A percentile compares a stretch with the other conserved stretches of the same genome.
Evolutionary conservation across 1,284 basidiomycete species (phyloP).

Genomic region (Stygiomarasmius scandens): DNA sequence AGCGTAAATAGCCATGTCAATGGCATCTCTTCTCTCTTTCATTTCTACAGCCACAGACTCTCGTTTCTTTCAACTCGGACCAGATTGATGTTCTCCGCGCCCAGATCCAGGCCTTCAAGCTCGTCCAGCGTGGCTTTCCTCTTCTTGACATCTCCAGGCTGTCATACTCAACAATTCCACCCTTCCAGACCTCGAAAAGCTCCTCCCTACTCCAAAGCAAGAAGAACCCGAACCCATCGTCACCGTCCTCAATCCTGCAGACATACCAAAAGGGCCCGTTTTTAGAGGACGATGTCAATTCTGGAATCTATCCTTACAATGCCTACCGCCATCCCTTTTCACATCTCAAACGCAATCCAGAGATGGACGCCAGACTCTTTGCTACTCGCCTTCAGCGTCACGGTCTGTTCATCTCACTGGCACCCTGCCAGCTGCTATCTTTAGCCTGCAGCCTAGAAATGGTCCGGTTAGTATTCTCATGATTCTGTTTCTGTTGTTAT

Average conservation of each 20-base stretch:
- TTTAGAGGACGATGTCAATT: conserved; percentile 80
- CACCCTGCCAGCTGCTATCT: too few relatives aligned
- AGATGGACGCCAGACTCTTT: conserved; percentile 59
- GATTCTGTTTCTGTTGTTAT: too few relatives aligned
- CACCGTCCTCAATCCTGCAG: conserved; percentile 42
- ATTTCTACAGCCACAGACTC: conserved; percentile 47
- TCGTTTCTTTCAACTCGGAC: conserved; percentile 81
- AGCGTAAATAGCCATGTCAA: conserved; percentile 47
- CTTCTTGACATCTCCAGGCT: conserved; percentile 82
- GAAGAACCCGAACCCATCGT: conserved; percentile 42
- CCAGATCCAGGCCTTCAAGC: conserved; percentile 91
- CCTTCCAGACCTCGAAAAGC: conserved; percentile 65
- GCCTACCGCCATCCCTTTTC: conserved; percentile 88
- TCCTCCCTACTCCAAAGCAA: conserved; percentile 56
- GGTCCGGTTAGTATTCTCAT: too few relatives aligned
- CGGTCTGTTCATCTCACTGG: too few relatives aligned
- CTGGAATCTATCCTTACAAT: conserved; percentile 93
- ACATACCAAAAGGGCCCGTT: conserved; percentile 70
- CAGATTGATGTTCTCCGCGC: conserved; percentile 86
- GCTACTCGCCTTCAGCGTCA: conserved; percentile 77
- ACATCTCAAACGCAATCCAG: conserved; percentile 67
- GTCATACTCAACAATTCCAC: conserved; percentile 71
- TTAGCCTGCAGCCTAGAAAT: too few relatives aligned
- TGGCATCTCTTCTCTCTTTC: conserved; percentile 37
- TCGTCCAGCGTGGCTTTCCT: conserved; percentile 78